These are phyloP conservation scores for Alternaria angustiovoidea DNA, from an alignment of 2,329 filamentous ascomycete species.

Conservation along the genomic window DNA sequence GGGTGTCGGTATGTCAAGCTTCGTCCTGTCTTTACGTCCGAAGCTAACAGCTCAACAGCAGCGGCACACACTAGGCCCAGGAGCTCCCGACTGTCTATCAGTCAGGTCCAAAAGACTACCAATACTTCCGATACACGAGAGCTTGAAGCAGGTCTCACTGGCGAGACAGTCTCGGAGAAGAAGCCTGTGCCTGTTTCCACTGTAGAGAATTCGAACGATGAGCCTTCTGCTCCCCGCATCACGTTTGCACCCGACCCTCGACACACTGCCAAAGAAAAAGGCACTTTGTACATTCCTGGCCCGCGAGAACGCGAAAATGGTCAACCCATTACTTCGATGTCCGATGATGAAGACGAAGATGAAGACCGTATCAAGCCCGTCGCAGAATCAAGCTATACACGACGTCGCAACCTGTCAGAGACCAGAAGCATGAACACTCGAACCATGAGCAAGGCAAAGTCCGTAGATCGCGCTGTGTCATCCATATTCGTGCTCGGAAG, in stretches of 20 bases:
- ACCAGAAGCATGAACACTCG: constrained; percentile 27
- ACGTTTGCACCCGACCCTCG: constrained; percentile 16
- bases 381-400: constrained; percentile 2
- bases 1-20: constrained; percentile 66
- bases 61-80: constrained; percentile 66
- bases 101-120: not conserved
- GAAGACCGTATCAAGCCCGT: constrained; percentile 17
- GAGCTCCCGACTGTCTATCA: not conserved
- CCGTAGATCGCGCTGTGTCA: constrained; percentile 51
- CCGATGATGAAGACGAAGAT: constrained; percentile 17
- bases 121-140: constrained; percentile 3
- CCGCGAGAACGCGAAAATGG: constrained; percentile 15
- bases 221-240: constrained; percentile 3
- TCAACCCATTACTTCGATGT: not conserved
- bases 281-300: constrained; percentile 11
- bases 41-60: constrained; percentile 5
- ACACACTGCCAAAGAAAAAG: not conserved
- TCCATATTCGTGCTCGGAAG: constrained; percentile 52
- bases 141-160: constrained; percentile 12
- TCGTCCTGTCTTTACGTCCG: not conserved
- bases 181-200: not conserved
- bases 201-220: not conserved
- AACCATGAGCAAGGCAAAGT: constrained; percentile 42
- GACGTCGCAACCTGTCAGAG: constrained; percentile 18
- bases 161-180: constrained; percentile 12